Percentiles rank a stretch among this genome's conserved stretches.
phyloP scores from a whole-genome alignment of 768 basidiomycete species.

The Termitomyces eurrhizus region DNA sequence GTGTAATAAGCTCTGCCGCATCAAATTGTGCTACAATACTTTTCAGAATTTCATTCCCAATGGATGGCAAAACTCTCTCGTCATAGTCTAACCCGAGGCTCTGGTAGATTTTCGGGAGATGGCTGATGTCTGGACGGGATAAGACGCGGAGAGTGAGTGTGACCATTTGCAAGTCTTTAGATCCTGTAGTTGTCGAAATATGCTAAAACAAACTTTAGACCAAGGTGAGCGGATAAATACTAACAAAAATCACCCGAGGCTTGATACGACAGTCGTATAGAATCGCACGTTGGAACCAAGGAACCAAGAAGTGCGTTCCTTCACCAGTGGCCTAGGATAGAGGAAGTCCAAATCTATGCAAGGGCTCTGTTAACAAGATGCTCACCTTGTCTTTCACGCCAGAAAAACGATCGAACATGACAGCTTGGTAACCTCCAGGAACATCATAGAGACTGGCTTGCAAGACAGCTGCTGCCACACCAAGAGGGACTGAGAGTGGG shows the following conservation, averaged over 20 bases:
- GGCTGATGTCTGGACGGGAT: slow-evolving; percentile 85
- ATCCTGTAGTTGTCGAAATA: slow-evolving; percentile 98
- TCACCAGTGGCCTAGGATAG: slow-evolving; percentile 71
- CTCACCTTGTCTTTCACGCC: slow-evolving; percentile 79
- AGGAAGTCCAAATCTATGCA: slow-evolving; percentile 2
- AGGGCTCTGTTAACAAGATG: not conserved
- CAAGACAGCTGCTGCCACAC: slow-evolving; percentile 38
- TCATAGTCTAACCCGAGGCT: slow-evolving; percentile 94
- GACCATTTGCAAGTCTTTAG: slow-evolving; percentile 98
- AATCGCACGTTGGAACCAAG: slow-evolving; percentile 95
- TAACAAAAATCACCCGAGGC: slow-evolving; percentile 62
- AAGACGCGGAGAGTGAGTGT: slow-evolving; percentile 95
- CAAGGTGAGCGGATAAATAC: not conserved
- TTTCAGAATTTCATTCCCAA: slow-evolving; percentile 97
- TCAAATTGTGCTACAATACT: slow-evolving; percentile 98
- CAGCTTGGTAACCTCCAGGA: slow-evolving; percentile 89
- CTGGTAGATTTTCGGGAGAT: slow-evolving; percentile 93
- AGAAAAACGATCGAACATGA: slow-evolving; percentile 97
- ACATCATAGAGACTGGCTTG: slow-evolving; percentile 66
- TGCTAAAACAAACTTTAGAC: slow-evolving; percentile 48
- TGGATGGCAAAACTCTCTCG: slow-evolving; percentile 94
- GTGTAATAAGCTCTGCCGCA: slow-evolving; percentile 94
- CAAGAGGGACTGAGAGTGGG: slow-evolving; percentile 38
- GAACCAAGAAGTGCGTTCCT: slow-evolving; percentile 94
- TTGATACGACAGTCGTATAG: slow-evolving; percentile 98